phyloP scores from a whole-genome alignment of 208 protist species.

The Phytomonas sp. region DNA sequence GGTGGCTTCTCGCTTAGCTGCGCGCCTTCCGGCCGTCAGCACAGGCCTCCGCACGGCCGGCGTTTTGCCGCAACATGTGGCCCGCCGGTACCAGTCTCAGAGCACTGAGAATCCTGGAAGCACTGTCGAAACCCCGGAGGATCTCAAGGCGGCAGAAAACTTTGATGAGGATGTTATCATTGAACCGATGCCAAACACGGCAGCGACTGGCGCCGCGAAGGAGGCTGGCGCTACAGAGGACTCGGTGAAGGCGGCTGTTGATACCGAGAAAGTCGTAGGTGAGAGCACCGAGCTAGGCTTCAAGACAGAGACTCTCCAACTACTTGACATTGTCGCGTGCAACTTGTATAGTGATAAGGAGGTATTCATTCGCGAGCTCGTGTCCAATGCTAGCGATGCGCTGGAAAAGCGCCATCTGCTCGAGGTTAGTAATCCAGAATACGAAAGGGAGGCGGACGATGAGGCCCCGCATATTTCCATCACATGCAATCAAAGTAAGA shows the following conservation, averaged over 20 bases:
- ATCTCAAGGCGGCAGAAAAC: constrained; percentile 18
- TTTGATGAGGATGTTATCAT: constrained; percentile 84
- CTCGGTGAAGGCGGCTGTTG: constrained; percentile 18
- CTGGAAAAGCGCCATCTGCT: constrained; percentile 93
- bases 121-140: background rate
- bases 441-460: constrained; percentile 63
- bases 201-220: constrained; percentile 2
- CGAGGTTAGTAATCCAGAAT: constrained; percentile 82
- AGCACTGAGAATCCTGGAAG: constrained; percentile 12
- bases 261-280: constrained; percentile 55
- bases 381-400: constrained; percentile 97
- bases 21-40: background rate
- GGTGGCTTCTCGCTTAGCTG: background rate
- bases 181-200: constrained; percentile 45
- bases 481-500: constrained; percentile 89
- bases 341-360: constrained; percentile 97
- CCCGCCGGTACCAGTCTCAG: background rate
- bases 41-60: background rate
- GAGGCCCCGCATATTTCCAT: constrained; percentile 76
- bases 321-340: constrained; percentile 97
- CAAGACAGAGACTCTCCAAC: constrained; percentile 97
- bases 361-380: constrained; percentile 97
- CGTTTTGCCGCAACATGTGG: background rate
- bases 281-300: constrained; percentile 89
- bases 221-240: constrained; percentile 2